Evolutionary conservation across 495 filamentous ascomycete species (phyloP).

Genomic region (Parathielavia hyrcaniae): DNA sequence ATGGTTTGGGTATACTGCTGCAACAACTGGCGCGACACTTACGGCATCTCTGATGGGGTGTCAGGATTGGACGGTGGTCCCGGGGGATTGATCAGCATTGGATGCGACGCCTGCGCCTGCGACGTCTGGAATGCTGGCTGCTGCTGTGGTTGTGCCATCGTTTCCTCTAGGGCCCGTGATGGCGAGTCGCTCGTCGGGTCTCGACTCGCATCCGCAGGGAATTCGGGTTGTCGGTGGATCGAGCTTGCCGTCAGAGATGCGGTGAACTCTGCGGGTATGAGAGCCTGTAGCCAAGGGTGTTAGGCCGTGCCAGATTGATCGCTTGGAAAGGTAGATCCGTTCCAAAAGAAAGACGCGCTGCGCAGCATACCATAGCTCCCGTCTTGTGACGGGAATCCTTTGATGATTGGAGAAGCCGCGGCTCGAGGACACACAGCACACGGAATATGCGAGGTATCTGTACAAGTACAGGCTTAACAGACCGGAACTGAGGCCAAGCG

Average conservation of each 20-base stretch:
- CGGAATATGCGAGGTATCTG: neutral
- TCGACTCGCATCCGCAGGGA: neutral
- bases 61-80: conserved; percentile 76
- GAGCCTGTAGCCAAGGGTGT: neutral
- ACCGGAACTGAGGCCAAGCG: neutral
- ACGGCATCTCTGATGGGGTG: conserved; percentile 91
- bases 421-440: no score
- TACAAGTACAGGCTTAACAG: neutral
- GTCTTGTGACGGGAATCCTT: neutral
- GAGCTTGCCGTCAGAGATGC: neutral
- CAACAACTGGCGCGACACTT: conserved; percentile 35
- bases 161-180: neutral
- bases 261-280: no score
- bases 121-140: neutral
- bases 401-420: neutral
- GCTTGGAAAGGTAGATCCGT: neutral
- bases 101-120: conserved; percentile 36
- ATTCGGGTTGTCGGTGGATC: neutral
- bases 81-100: conserved; percentile 78
- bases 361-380: no score
- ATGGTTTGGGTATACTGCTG: neutral
- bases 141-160: neutral
- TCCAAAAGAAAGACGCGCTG: neutral
- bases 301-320: neutral
- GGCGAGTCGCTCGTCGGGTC: neutral